A percentile compares a stretch with the other conserved stretches of the same genome.
Evolutionary conservation across 495 filamentous ascomycete species (phyloP).

Genomic region (Viridothelium virens): DNA sequence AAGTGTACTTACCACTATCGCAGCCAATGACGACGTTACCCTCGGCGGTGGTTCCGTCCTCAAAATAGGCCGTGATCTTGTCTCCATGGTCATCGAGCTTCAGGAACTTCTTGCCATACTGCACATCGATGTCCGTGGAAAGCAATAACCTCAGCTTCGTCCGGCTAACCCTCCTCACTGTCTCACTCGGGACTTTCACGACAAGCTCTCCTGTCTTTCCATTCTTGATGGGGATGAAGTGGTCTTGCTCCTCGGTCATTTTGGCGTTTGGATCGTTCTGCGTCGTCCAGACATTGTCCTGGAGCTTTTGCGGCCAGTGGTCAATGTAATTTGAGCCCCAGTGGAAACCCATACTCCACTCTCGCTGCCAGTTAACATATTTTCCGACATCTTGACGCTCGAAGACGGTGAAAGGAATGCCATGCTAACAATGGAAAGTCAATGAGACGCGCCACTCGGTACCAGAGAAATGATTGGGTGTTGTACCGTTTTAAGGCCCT

Average conservation of each 20-base stretch:
- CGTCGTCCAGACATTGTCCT: background rate
- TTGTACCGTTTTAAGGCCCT: constrained; percentile 21
- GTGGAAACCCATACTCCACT: constrained; percentile 13
- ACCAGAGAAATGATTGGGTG: background rate
- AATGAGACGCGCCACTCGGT: background rate
- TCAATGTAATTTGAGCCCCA: background rate
- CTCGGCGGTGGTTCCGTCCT: constrained; percentile 19
- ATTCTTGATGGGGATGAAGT: constrained; percentile 16
- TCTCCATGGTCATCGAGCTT: constrained; percentile 14
- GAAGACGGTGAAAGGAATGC: constrained; percentile 6
- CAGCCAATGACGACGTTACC: constrained; percentile 25
- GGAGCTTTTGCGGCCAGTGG: background rate
- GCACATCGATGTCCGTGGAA: constrained; percentile 11
- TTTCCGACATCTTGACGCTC: background rate
- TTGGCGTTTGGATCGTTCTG: constrained; percentile 9
- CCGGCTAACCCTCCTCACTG: constrained; percentile 14
- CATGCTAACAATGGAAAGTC: constrained; percentile 4
- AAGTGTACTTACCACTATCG: constrained; percentile 23
- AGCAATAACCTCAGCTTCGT: constrained; percentile 18
- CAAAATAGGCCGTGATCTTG: constrained; percentile 22
- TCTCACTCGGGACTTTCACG: constrained; percentile 13
- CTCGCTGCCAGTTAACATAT: constrained; percentile 3
- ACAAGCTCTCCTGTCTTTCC: constrained; percentile 21
- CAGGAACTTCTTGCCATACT: constrained; percentile 17
- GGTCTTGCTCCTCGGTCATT: background rate